Evolutionary conservation across 192 early-diverging fungal genomes (phyloP).

Genomic region (Rhizophlyctis rosea): DNA sequence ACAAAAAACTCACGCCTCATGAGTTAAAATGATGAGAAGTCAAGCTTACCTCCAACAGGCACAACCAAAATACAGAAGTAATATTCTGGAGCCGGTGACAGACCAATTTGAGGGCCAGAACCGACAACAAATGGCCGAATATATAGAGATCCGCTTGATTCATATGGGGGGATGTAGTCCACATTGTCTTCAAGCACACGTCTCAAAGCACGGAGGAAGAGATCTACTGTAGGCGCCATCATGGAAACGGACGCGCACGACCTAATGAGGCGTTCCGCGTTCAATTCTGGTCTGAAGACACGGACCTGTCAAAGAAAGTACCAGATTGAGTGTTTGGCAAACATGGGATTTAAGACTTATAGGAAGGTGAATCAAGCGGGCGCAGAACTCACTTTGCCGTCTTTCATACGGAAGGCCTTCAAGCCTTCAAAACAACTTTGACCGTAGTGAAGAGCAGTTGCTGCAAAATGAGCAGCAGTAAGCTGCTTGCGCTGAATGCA

Average conservation of each 20-base stretch:
- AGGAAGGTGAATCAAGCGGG: no score
- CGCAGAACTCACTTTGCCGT: constrained; percentile 51
- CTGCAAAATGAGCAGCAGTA: constrained; percentile 16
- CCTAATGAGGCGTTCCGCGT: constrained; percentile 57
- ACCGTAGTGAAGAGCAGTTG: constrained; percentile 70
- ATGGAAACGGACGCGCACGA: constrained; percentile 58
- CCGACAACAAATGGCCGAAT: constrained; percentile 71
- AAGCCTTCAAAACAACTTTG: constrained; percentile 79
- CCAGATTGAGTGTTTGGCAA: constrained; percentile 2
- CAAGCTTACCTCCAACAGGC: constrained; percentile 54
- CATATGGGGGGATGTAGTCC: constrained; percentile 72
- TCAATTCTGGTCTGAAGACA: constrained; percentile 69
- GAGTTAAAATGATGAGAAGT: no score
- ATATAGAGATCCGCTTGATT: constrained; percentile 65
- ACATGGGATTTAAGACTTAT: neutral
- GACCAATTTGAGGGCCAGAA: constrained; percentile 61
- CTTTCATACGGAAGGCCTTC: constrained; percentile 69
- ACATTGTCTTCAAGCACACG: constrained; percentile 59
- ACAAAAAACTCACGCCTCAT: no score
- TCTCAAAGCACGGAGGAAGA: constrained; percentile 62
- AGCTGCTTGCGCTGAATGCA: no score
- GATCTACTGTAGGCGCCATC: constrained; percentile 53
- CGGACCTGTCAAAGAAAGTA: constrained; percentile 48
- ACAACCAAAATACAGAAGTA: constrained; percentile 60
- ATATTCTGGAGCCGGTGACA: constrained; percentile 52